These are phyloP conservation scores for Pythium volutum DNA, from an alignment of 352 stramenopile species.

Conservation along the genomic window DNA sequence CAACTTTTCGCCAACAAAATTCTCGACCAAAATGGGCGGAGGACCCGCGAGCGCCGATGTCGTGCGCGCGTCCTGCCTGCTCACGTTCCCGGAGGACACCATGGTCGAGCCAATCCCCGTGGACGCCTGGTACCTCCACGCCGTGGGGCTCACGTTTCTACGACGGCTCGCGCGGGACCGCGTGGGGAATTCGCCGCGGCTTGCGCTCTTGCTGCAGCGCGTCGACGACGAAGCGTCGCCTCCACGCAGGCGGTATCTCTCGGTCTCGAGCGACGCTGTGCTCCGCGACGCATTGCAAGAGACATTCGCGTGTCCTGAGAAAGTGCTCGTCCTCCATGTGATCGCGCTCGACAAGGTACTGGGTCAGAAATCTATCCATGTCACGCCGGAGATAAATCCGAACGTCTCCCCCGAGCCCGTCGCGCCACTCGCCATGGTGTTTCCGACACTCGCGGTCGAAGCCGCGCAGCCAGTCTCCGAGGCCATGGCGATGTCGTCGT, in stretches of 20 bases:
- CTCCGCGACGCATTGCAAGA: slow-evolving; percentile 58
- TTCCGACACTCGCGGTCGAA: slow-evolving; percentile 64
- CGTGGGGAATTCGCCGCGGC: slow-evolving; percentile 50
- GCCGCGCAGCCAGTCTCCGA: slow-evolving; percentile 28
- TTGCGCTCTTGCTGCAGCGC: slow-evolving; percentile 63
- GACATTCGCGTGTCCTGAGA: slow-evolving; percentile 59
- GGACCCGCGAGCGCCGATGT: slow-evolving; percentile 64
- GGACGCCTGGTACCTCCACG: slow-evolving; percentile 79
- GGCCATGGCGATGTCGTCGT: slow-evolving; percentile 28
- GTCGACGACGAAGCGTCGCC: slow-evolving; percentile 18
- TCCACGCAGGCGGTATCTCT: slow-evolving; percentile 50
- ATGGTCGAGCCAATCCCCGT: slow-evolving; percentile 73
- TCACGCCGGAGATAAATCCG: slow-evolving; percentile 71
- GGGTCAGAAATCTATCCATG: slow-evolving; percentile 56
- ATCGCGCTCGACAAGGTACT: slow-evolving; percentile 59
- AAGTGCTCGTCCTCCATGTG: slow-evolving; percentile 70
- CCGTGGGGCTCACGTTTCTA: slow-evolving; percentile 67
- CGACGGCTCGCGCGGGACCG: slow-evolving; percentile 67
- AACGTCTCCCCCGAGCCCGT: slow-evolving; percentile 83
- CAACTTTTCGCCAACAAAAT: not conserved
- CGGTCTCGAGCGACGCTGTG: slow-evolving; percentile 49
- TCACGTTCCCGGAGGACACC: slow-evolving; percentile 76
- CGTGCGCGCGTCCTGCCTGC: slow-evolving; percentile 75
- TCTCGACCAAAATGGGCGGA: slow-evolving; percentile 47
- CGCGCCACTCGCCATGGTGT: slow-evolving; percentile 59